Conservation (phyloP, 306 rosid species). For the Vachellia pachyceras region DNA sequence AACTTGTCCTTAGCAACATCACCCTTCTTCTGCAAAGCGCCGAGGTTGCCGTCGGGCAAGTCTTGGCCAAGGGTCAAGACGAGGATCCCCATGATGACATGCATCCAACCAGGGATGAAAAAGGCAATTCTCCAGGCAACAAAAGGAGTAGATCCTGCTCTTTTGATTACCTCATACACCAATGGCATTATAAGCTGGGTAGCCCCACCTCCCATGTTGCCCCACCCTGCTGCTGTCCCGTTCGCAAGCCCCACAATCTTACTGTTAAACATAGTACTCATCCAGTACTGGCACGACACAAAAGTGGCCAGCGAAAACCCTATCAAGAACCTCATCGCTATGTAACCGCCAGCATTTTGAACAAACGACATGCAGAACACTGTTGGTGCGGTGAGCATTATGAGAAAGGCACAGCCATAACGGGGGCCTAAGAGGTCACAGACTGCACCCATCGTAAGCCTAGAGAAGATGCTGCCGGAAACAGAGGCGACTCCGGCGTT, state of each 20-base stretch:
- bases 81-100: constrained; percentile 71
- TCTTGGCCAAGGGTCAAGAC: constrained; percentile 85
- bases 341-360: constrained; percentile 62
- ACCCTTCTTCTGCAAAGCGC: constrained; percentile 76
- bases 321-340: constrained; percentile 77
- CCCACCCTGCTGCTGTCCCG: constrained; percentile 97
- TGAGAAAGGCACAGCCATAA: constrained; percentile 76
- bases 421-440: constrained; percentile 85
- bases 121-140: constrained; percentile 87
- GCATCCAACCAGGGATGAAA: constrained; percentile 74
- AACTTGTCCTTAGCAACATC: constrained; percentile 75
- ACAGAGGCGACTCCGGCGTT: constrained; percentile 94
- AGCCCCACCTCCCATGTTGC: constrained; percentile 96
- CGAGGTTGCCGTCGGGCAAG: constrained; percentile 87
- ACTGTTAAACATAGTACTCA: constrained; percentile 90
- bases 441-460: constrained; percentile 82
- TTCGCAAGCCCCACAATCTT: constrained; percentile 84
- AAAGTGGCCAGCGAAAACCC: constrained; percentile 90
- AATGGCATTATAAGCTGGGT: constrained; percentile 91
- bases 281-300: constrained; percentile 97
- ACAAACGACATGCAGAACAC: constrained; percentile 87
- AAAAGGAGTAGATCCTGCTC: constrained; percentile 48
- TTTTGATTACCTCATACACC: constrained; percentile 57
- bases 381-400: constrained; percentile 73
- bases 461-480: constrained; percentile 80